Evolutionary conservation across 257 asterid genomes (phyloP).

Genomic region (Nemophila menziesii): DNA sequence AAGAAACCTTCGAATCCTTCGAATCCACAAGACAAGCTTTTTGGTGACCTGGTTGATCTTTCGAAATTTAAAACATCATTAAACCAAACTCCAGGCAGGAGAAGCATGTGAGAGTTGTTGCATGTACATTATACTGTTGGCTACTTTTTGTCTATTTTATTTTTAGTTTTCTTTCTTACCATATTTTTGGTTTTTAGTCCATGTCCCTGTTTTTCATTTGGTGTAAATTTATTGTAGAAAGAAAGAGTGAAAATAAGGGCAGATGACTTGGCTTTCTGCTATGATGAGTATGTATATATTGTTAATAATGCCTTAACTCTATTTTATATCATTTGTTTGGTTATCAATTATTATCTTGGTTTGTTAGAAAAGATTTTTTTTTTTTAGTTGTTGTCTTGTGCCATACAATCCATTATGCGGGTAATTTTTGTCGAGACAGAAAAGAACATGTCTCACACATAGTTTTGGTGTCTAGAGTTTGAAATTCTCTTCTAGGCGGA

Average conservation of each 20-base stretch:
- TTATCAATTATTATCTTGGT: too few relatives aligned
- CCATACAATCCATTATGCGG: too few relatives aligned
- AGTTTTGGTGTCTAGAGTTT: too few relatives aligned
- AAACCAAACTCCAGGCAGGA: constrained; percentile 35
- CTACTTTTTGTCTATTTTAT: constrained; percentile 2
- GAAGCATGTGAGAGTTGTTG: constrained; percentile 32
- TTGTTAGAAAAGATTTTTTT: too few relatives aligned
- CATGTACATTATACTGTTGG: constrained; percentile 1
- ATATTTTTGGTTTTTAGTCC: neutral
- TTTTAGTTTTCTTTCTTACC: neutral
- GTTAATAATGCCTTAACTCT: too few relatives aligned
- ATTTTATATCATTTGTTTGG: too few relatives aligned
- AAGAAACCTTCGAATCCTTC: constrained; percentile 59
- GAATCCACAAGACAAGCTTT: constrained; percentile 70
- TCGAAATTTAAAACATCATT: constrained; percentile 41
- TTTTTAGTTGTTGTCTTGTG: too few relatives aligned
- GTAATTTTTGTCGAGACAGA: too few relatives aligned
- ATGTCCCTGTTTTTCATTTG: constrained; percentile 4
- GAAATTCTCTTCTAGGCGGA: too few relatives aligned
- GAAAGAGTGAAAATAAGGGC: constrained; percentile 10
- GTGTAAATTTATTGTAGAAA: constrained; percentile 20
- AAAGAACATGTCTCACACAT: too few relatives aligned
- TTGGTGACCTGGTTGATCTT: constrained; percentile 71
- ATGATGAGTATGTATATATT: constrained; percentile 6
- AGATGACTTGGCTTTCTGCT: constrained; percentile 5